Percentiles rank a stretch among this genome's conserved stretches.
Evolutionary conservation across 1,284 basidiomycete genomes (phyloP).

Genomic region (Xerocomus amazonicus): DNA sequence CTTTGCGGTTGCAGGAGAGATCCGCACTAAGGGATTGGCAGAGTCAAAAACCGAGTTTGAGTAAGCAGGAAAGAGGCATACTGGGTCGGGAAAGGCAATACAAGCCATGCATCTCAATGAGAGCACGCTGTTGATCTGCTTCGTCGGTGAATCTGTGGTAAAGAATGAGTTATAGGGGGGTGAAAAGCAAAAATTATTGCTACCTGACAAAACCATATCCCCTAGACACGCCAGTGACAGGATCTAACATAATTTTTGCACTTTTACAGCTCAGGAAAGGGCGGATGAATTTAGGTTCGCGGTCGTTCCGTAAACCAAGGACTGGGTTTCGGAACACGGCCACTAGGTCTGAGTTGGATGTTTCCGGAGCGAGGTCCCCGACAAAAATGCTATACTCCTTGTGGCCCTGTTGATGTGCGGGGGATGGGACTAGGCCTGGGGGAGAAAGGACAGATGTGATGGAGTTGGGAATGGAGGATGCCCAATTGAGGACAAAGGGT

Average conservation of each 20-base stretch:
- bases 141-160: slow-evolving; percentile 74
- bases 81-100: slow-evolving; percentile 83
- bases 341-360: slow-evolving; percentile 85
- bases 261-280: slow-evolving; percentile 88
- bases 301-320: slow-evolving; percentile 72
- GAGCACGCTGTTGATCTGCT: slow-evolving; percentile 79
- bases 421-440: slow-evolving; percentile 34
- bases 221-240: slow-evolving; percentile 81
- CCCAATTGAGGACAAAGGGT: slow-evolving; percentile 79
- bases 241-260: slow-evolving; percentile 91
- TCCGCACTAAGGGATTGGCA: slow-evolving; percentile 59
- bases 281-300: slow-evolving; percentile 79
- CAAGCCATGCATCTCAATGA: slow-evolving; percentile 86
- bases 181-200: slow-evolving; percentile 17
- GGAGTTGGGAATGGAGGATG: slow-evolving; percentile 55
- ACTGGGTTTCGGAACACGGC: slow-evolving; percentile 85
- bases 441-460: slow-evolving; percentile 38
- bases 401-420: slow-evolving; percentile 54
- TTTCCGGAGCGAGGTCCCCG: slow-evolving; percentile 85
- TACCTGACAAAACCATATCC: slow-evolving; percentile 88
- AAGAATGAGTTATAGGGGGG: slow-evolving; percentile 6
- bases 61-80: slow-evolving; percentile 38
- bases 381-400: slow-evolving; percentile 91
- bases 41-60: slow-evolving; percentile 30
- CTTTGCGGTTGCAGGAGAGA: slow-evolving; percentile 86